Conservation (phyloP, 2,329 filamentous ascomycete genomes). For the Trichophyton simii region DNA sequence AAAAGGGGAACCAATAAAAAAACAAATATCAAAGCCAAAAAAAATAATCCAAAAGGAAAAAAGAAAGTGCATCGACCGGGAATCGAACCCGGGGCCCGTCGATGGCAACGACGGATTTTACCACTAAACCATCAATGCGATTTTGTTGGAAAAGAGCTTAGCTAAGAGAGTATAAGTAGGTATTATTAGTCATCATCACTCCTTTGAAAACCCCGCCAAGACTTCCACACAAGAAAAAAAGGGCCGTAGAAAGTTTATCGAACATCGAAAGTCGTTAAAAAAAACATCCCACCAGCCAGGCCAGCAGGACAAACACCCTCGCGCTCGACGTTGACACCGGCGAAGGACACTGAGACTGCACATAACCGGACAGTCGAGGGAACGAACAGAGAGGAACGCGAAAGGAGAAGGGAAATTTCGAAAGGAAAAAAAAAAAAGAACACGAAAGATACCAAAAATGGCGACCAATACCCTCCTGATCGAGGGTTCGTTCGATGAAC, state of each 20-base stretch:
- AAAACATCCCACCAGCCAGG: background rate
- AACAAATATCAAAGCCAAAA: background rate
- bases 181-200: background rate
- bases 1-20: background rate
- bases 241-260: background rate
- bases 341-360: background rate
- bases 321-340: no score
- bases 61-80: background rate
- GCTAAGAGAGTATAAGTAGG: background rate
- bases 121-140: conserved; percentile 1
- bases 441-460: conserved; percentile 29
- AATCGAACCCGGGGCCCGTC: background rate
- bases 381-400: background rate
- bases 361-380: background rate
- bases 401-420: background rate
- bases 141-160: background rate
- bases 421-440: conserved; percentile 1
- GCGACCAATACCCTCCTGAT: conserved; percentile 55
- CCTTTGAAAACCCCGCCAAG: background rate
- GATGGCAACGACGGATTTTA: background rate
- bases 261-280: no score
- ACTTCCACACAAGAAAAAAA: conserved; percentile 3
- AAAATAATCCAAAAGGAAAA: background rate
- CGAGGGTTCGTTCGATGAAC: conserved; percentile 87
- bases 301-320: no score